Base-by-base conservation (phyloP, 73 alveolate genomes). In the Stentor roeselii region DNA sequence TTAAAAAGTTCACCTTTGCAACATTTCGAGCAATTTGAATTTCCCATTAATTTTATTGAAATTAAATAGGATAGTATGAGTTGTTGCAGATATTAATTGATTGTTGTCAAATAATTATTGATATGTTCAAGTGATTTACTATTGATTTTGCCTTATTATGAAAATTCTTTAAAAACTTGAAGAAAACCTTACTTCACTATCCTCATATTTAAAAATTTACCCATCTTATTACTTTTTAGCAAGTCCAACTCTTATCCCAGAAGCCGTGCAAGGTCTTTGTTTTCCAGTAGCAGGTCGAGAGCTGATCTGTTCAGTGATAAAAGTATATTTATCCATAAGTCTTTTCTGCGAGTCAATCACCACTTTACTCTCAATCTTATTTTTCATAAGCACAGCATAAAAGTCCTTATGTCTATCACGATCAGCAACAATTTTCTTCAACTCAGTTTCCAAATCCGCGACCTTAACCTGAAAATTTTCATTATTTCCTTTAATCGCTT, bases 251-350 rank as follows among this genome's bases (percentile, higher is more conserved):
- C 74, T 58, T 58, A 21, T n/a, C 1, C 35, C 27, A 21, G 74
- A 58, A 0, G 74, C 15, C 2, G 74, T 58, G 35, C 27, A 31
- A 58, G 80, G 80, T 67, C 80, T 67, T 67, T 67, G n/a, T 67
- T 67, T 67, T 32, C 80, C 80, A n/a, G 41, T 67, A 1, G 80
- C 11, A 30, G 80, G 80, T 67, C 80, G 21, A 34, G 50, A 67
- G 2, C 50, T 30, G 27, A 67, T 21, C 2, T 67, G 41, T 67
- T 67, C 41, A 0, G 80, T 67, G 15, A 58, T 58, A 58, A 58
- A 58, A 58, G 27, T 67, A 32, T 67, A 67, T 2, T 32, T 67
- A 32, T 67, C 41, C n/a, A 67, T 15, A 1, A 67, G 41, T 32
- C 80, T 67, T 67, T 67, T 67, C 2, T 67, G 80, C 14, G 80